A percentile compares a stretch with the other conserved stretches of the same genome.
Evolutionary conservation across 1,284 basidiomycete species (phyloP).

Genomic region (Cryptococcus sp.): DNA sequence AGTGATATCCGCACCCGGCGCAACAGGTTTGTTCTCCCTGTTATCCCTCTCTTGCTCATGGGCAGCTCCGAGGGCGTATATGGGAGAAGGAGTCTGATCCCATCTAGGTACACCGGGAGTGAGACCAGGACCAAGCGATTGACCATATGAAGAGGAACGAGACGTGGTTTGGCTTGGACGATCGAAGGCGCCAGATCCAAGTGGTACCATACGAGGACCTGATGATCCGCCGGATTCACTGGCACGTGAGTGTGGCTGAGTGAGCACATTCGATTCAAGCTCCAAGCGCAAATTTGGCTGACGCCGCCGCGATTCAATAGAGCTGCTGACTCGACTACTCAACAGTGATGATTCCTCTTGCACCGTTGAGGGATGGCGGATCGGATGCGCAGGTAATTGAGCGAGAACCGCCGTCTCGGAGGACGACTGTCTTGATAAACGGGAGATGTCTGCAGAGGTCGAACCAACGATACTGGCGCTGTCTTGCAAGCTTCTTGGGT

Average conservation of each 20-base stretch:
- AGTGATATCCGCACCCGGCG: conserved; percentile 45
- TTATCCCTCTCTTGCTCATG: conserved; percentile 2
- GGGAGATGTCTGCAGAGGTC: conserved; percentile 29
- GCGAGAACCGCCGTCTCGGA: conserved; percentile 15
- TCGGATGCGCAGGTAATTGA: conserved; percentile 15
- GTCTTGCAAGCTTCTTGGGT: not conserved
- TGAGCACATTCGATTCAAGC: conserved; percentile 42
- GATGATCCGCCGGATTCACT: conserved; percentile 15
- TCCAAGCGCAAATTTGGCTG: conserved; percentile 51
- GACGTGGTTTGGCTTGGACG: conserved; percentile 23
- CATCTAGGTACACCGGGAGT: conserved; percentile 41
- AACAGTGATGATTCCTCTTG: conserved; percentile 26
- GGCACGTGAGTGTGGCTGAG: conserved; percentile 11
- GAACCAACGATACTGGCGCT: conserved; percentile 24
- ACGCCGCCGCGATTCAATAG: conserved; percentile 45
- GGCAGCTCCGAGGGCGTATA: conserved; percentile 25
- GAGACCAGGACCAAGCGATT: conserved; percentile 31
- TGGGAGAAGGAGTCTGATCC: conserved; percentile 49
- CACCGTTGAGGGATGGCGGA: conserved; percentile 27
- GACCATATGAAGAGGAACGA: conserved; percentile 38
- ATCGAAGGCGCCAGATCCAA: conserved; percentile 12
- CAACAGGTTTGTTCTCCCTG: conserved; percentile 36
- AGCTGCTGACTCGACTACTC: conserved; percentile 18
- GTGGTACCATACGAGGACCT: conserved; percentile 17
- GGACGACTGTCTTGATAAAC: conserved; percentile 23